Percentiles rank a stretch among this genome's conserved stretches.
Evolutionary conservation across 495 filamentous ascomycete genomes (phyloP).

Genomic region (Hyaloscypha variabilis): DNA sequence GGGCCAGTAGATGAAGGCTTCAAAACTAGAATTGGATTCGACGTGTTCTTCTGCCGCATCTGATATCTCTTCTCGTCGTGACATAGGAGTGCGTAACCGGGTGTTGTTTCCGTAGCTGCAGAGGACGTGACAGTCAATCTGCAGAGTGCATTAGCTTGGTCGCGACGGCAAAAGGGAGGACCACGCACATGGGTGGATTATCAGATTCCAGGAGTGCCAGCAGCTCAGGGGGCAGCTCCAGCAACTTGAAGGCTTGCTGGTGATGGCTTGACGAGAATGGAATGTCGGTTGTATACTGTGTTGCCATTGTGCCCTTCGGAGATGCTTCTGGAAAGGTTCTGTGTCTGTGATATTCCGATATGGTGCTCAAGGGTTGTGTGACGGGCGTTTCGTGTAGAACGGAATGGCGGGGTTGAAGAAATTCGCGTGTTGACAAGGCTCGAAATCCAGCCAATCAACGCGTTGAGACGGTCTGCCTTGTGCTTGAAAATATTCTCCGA

Average conservation of each 20-base stretch:
- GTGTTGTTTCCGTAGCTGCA: constrained; percentile 34
- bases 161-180: constrained; percentile 26
- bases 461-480: constrained; percentile 11
- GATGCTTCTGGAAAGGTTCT: not conserved
- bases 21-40: constrained; percentile 80
- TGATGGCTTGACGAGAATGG: constrained; percentile 57
- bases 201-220: constrained; percentile 64
- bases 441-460: constrained; percentile 23
- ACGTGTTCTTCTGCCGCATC: constrained; percentile 88
- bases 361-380: not conserved
- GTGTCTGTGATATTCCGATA: not conserved
- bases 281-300: constrained; percentile 57
- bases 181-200: constrained; percentile 58
- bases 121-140: constrained; percentile 26
- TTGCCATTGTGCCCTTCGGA: constrained; percentile 48
- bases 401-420: constrained; percentile 21
- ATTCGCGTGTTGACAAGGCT: constrained; percentile 12
- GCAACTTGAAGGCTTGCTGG: constrained; percentile 61
- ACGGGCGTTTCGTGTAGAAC: constrained; percentile 25
- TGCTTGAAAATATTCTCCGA: constrained; percentile 6
- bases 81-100: constrained; percentile 73
- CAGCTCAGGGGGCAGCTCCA: constrained; percentile 82
- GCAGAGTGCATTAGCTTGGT: constrained; percentile 31
- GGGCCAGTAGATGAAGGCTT: constrained; percentile 41
- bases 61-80: constrained; percentile 71